These are phyloP conservation scores for Macroventuria anomochaeta DNA, from an alignment of 2,329 filamentous ascomycete genomes.

Conservation along the genomic window DNA sequence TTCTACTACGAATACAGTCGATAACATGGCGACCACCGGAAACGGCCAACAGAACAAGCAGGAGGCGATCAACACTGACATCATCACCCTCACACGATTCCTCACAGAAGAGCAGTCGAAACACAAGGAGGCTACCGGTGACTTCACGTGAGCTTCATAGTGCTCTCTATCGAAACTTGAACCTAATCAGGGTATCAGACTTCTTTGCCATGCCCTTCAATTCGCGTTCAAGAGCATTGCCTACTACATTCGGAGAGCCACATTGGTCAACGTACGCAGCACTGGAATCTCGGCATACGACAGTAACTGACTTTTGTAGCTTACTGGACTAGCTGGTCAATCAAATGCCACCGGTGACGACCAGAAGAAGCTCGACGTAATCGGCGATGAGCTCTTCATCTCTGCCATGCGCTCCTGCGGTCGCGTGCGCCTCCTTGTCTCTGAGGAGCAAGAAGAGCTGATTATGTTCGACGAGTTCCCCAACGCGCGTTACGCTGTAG, in stretches of 20 bases:
- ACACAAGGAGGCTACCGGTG: constrained; percentile 92
- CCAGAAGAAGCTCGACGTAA: constrained; percentile 99
- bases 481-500: constrained; percentile 84
- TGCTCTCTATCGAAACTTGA: background rate
- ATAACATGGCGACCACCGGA: constrained; percentile 50
- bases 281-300: background rate
- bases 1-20: background rate
- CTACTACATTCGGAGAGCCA: constrained; percentile 97
- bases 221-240: constrained; percentile 99
- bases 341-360: constrained; percentile 96
- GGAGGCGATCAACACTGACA: constrained; percentile 93
- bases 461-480: constrained; percentile 83
- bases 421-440: constrained; percentile 91
- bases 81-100: constrained; percentile 93
- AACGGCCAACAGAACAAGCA: constrained; percentile 53
- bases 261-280: constrained; percentile 75
- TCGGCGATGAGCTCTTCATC: constrained; percentile 97
- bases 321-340: constrained; percentile 92
- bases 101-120: constrained; percentile 95
- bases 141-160: constrained; percentile 78
- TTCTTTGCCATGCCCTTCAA: constrained; percentile 96
- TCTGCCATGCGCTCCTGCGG: constrained; percentile 92
- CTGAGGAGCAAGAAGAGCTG: constrained; percentile 93
- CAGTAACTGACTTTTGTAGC: constrained; percentile 48
- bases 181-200: constrained; percentile 58